These are phyloP conservation scores for Penicillium sp. DNA, from an alignment of 2,329 filamentous ascomycete species.

Conservation along the genomic window DNA sequence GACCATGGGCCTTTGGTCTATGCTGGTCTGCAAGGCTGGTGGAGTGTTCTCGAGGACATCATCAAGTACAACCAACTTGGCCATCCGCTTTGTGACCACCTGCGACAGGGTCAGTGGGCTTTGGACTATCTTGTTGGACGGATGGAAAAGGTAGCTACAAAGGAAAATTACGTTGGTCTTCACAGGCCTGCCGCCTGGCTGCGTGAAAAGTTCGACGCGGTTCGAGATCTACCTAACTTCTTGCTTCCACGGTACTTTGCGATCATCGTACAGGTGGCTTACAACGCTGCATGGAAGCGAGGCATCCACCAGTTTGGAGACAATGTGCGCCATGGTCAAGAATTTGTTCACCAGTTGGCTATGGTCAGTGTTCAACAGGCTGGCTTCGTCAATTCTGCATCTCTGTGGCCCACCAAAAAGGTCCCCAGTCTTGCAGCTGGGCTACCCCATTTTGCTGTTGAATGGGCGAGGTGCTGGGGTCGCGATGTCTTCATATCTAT, in stretches of 20 bases:
- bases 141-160: conserved; percentile 64
- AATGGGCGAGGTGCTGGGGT: conserved; percentile 96
- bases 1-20: conserved; percentile 81
- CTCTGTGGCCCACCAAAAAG: conserved; percentile 75
- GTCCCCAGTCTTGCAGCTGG: conserved; percentile 88
- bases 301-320: conserved; percentile 72
- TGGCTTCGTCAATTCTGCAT: conserved; percentile 82
- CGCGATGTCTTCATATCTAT: conserved; percentile 95
- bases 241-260: conserved; percentile 90
- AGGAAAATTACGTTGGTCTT: conserved; percentile 58
- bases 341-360: conserved; percentile 79
- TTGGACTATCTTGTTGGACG: conserved; percentile 79
- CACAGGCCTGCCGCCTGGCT: conserved; percentile 69
- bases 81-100: conserved; percentile 86
- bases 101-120: conserved; percentile 86
- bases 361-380: conserved; percentile 91
- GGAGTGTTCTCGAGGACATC: conserved; percentile 80
- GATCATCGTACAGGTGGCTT: conserved; percentile 78
- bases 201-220: conserved; percentile 74
- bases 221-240: conserved; percentile 80
- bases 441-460: conserved; percentile 84
- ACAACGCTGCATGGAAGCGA: conserved; percentile 73
- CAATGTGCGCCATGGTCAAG: conserved; percentile 73
- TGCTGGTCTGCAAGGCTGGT: conserved; percentile 97
- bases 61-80: conserved; percentile 85